phyloP scores from a whole-genome alignment of 2,329 filamentous ascomycete species.

The Orbilia ellipsospora region DNA sequence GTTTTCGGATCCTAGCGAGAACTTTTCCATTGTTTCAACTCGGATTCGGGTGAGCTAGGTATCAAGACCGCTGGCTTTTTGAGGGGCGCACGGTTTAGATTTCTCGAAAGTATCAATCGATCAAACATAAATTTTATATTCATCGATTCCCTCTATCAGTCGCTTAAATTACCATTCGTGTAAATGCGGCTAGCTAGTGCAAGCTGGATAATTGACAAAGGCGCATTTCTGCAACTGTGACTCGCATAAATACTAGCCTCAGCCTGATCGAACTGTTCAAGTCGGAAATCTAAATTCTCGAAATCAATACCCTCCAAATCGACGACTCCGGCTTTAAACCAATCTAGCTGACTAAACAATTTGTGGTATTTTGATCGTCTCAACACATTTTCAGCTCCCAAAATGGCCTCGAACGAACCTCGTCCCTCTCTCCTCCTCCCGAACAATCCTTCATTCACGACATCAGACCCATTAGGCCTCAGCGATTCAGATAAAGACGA shows the following conservation, averaged over 20 bases:
- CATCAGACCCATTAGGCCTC: slow-evolving; percentile 38
- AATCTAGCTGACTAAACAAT: not conserved
- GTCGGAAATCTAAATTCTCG: too few relatives aligned
- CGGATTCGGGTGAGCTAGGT: not conserved
- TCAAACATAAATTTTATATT: too few relatives aligned
- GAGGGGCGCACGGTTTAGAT: too few relatives aligned
- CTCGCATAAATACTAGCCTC: too few relatives aligned
- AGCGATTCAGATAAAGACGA: slow-evolving; percentile 28
- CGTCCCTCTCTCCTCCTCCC: slow-evolving; percentile 20
- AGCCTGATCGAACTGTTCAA: too few relatives aligned
- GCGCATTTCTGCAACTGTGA: too few relatives aligned
- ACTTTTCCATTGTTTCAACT: slow-evolving; percentile 44
- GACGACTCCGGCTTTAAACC: not conserved
- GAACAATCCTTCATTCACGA: slow-evolving; percentile 34
- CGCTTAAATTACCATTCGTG: not conserved
- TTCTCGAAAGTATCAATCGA: too few relatives aligned
- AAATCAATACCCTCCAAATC: too few relatives aligned
- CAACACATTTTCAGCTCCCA: slow-evolving; percentile 21
- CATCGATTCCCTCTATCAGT: too few relatives aligned
- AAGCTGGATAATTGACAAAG: too few relatives aligned
- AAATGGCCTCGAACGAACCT: not conserved
- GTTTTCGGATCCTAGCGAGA: slow-evolving; percentile 51
- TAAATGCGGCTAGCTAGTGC: not conserved
- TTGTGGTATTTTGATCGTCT: slow-evolving; percentile 8
- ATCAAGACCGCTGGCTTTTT: too few relatives aligned